phyloP scores from a whole-genome alignment of 2,329 filamentous ascomycete species.

The Sclerotinia trifoliorum region DNA sequence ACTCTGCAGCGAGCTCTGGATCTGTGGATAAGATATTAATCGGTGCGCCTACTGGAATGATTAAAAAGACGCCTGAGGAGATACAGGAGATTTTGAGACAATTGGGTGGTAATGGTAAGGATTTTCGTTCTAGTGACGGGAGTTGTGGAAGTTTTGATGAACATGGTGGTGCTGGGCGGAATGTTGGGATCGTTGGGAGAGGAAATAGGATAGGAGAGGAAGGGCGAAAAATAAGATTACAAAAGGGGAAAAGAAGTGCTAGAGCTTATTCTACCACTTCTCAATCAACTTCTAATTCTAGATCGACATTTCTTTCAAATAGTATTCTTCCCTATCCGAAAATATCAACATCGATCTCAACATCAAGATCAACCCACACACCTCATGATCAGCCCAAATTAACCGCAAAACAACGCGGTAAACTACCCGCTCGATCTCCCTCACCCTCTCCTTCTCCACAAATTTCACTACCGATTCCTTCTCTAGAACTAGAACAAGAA shows the following conservation, averaged over 20 bases:
- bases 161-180: neutral
- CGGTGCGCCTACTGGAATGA: neutral
- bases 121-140: neutral
- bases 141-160: too few species aligned
- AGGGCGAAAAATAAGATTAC: neutral
- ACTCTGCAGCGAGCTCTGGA: neutral
- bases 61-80: conserved; percentile 2
- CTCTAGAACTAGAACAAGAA: too few species aligned
- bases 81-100: neutral
- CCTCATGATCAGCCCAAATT: neutral
- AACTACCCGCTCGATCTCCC: neutral
- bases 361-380: neutral
- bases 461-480: too few species aligned
- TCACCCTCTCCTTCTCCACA: neutral
- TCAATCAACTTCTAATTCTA: neutral
- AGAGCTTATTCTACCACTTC: neutral
- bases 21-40: neutral
- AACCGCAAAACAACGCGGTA: neutral
- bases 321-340: too few species aligned
- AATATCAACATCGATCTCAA: neutral
- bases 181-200: neutral
- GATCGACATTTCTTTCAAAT: neutral
- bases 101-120: neutral
- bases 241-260: too few species aligned
- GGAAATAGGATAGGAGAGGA: rapidly evolving